A percentile compares a stretch with the other conserved stretches of the same genome.
These are phyloP conservation scores for Cicer pinnatifidum DNA, from an alignment of 306 rosid species.

Conservation along the genomic window DNA sequence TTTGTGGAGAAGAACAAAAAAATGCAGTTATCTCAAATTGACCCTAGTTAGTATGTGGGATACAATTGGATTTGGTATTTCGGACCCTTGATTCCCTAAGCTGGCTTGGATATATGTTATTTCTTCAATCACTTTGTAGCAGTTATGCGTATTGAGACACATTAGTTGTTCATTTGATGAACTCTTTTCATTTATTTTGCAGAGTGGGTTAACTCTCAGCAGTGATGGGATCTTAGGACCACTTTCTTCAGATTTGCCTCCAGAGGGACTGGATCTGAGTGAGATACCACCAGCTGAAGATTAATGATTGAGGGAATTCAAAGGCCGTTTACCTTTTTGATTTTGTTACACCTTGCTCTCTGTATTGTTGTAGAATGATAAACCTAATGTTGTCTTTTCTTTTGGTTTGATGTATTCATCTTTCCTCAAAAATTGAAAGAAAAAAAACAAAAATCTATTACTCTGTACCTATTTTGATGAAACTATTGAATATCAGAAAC, in stretches of 20 bases:
- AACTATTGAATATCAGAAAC: background rate
- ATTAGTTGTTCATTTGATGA: constrained; percentile 29
- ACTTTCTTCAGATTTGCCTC: constrained; percentile 73
- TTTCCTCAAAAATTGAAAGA: background rate
- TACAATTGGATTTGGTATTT: background rate
- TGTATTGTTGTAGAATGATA: constrained; percentile 37
- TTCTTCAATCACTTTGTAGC: constrained; percentile 1
- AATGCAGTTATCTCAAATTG: background rate
- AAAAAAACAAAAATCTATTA: background rate
- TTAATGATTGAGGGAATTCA: constrained; percentile 38
- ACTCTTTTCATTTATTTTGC: constrained; percentile 38
- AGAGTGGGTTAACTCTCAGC: constrained; percentile 86
- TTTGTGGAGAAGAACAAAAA: background rate
- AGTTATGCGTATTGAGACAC: background rate
- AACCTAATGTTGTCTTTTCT: constrained; percentile 28
- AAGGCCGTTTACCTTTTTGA: background rate
- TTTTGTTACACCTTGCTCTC: constrained; percentile 1
- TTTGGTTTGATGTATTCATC: constrained; percentile 34
- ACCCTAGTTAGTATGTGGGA: background rate
- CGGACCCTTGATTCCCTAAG: background rate
- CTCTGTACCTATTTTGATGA: constrained; percentile 15
- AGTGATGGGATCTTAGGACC: constrained; percentile 83
- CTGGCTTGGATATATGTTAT: constrained; percentile 8
- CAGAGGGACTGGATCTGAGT: constrained; percentile 76
- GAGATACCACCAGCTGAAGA: constrained; percentile 66